Evolutionary conservation across 352 stramenopile genomes (phyloP), one percentile per base, ranked within the genome.

Genomic region (Albugo candida): DNA sequence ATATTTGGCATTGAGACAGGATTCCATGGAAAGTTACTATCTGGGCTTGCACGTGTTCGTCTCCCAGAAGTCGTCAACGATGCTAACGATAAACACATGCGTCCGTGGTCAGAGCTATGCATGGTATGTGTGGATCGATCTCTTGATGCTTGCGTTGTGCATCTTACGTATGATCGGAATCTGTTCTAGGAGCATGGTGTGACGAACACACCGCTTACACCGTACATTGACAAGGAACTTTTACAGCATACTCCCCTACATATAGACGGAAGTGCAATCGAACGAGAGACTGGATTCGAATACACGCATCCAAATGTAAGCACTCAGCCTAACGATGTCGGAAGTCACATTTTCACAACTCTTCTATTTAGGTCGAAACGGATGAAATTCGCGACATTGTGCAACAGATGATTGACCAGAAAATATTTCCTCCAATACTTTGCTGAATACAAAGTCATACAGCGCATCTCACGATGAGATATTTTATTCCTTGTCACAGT

Each of bases 61-160:
- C 63, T 92, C 6, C 60, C 67, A 35, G 74, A 87, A 43, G 74
- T 88, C 41, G 78, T 87, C n/a, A 65, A 92, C 53, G 74, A 88
- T 52, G 76, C 76, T n/a, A 92, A 92, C 47, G 78, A 92, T 45
- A 92, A 92, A 64, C 78, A 92, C 56, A 84, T 92, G 73, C 69
- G 82, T 53, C 78, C 78, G 1, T 92, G 78, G 78, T 80, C 75
- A 13, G 75, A 92, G 54, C 62, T 92, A 18, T 92, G 78, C 47
- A 48, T 64, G 53, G 77, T 80, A 61, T 46, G 62, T 13, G 24
- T 47, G 19, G 16, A n/a, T 12, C 19, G n/a, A n/a, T n/a, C n/a
- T n/a, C n/a, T n/a, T n/a, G n/a, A n/a, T n/a, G n/a, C n/a, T n/a
- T n/a, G 1, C 41, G 41, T 24, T 11, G 20, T 17, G 31, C n/a